Evolutionary conservation across 2,329 filamentous ascomycete species (phyloP).

Genomic region (Rhexocercosporidium sp.): DNA sequence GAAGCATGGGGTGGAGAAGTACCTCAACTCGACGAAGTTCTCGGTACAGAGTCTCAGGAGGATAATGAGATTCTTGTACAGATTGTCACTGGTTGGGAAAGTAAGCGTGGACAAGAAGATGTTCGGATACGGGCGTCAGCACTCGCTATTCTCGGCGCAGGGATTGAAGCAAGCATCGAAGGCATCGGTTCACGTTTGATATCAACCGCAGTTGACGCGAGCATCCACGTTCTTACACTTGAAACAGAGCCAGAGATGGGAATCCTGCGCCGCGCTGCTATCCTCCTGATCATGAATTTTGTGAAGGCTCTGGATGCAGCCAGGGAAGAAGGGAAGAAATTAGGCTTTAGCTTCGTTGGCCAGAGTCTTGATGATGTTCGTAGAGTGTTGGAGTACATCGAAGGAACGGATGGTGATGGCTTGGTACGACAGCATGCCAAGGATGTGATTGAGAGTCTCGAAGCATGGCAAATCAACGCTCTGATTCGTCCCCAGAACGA

Average conservation of each 20-base stretch:
- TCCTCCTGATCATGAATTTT: slow-evolving; percentile 66
- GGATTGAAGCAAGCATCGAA: slow-evolving; percentile 64
- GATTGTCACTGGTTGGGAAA: slow-evolving; percentile 72
- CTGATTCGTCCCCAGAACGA: slow-evolving; percentile 27
- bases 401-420: slow-evolving; percentile 68
- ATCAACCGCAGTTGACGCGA: slow-evolving; percentile 65
- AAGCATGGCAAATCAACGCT: slow-evolving; percentile 62
- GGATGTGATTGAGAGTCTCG: slow-evolving; percentile 70
- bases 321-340: slow-evolving; percentile 50
- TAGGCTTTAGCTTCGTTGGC: slow-evolving; percentile 60
- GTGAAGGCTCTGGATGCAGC: slow-evolving; percentile 63
- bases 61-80: slow-evolving; percentile 56
- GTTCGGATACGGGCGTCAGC: slow-evolving; percentile 72
- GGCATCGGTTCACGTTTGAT: slow-evolving; percentile 59
- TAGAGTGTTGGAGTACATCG: slow-evolving; percentile 67
- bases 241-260: slow-evolving; percentile 65
- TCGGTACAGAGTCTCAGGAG: slow-evolving; percentile 30
- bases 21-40: slow-evolving; percentile 51
- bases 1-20: slow-evolving; percentile 61
- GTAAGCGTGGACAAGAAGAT: slow-evolving; percentile 69
- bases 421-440: slow-evolving; percentile 70
- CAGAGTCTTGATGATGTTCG: slow-evolving; percentile 65
- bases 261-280: slow-evolving; percentile 70
- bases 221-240: slow-evolving; percentile 64
- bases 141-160: slow-evolving; percentile 65